Evolutionary conservation across 495 filamentous ascomycete species (phyloP), one percentile per base, ranked within the genome.

Genomic region (Trichoderma asperelloides): DNA sequence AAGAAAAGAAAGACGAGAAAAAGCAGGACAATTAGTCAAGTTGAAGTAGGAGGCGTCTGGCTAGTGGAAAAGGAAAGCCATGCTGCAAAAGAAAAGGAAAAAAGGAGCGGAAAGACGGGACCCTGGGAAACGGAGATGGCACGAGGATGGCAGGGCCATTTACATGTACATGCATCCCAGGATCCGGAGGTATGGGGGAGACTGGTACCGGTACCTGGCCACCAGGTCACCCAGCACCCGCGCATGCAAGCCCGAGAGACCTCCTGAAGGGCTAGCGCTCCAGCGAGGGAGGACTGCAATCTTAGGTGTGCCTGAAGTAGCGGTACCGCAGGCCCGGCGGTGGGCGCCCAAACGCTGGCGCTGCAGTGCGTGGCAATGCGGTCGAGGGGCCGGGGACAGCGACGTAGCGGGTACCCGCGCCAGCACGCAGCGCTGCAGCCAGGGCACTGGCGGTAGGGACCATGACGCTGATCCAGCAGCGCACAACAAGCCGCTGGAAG

Each of bases 41-140:
- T 41, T 39, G 39, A 47, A 65, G 63, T 40, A 64, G 63, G 63
- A 47, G 40, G 63, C 45, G 40, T 65, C 37, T 60, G 21, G 55
- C 55, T 28, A 25, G 12, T 5, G 55, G 55, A 60, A 23, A 47
- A 47, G n/a, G 43, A 15, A 47, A 16, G 43, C 15, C 43, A 47
- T 37, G 5, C 33, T 37, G 33, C 33, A 37, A 37, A 33, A 9
- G 23, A 18, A 51, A 23, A 25, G 16, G 30, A 25, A 30, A 60
- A 60, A 60, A 60, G 55, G 55, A 60, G 55, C 55, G 55, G 55
- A 60, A 60, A 60, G 55, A 60, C 55, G 55, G 55, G 55, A 60
- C 55, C 55, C 55, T 60, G 55, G 55, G 55, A 60, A 30, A 60
- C 55, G 55, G 55, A 60, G 55, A 60, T 60, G 55, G 55, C 55